These are phyloP conservation scores for Fraxinus sp. DNA, from an alignment of 305 asterid genomes.

Conservation along the genomic window DNA sequence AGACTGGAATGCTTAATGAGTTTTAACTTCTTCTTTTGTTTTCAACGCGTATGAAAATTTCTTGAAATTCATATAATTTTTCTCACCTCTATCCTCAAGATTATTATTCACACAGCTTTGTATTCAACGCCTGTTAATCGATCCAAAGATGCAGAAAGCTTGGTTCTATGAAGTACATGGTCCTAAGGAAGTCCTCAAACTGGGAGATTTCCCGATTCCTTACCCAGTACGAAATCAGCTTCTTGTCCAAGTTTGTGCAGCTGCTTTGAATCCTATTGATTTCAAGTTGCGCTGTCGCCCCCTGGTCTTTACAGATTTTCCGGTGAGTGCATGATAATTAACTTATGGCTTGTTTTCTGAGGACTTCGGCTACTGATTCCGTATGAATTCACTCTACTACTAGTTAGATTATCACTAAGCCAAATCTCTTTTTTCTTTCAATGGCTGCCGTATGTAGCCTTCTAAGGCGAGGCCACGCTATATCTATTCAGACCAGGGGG, in stretches of 20 bases:
- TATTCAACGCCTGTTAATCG: background rate
- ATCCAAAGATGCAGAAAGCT: constrained; percentile 46
- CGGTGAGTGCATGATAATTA: constrained; percentile 30
- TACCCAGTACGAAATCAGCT: constrained; percentile 42
- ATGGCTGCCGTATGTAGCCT: background rate
- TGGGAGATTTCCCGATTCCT: constrained; percentile 48
- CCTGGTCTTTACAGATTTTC: constrained; percentile 33
- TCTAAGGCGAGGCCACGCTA: background rate
- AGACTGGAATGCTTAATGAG: background rate
- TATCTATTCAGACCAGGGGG: background rate
- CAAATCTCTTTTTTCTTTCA: background rate
- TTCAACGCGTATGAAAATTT: background rate
- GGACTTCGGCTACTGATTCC: background rate
- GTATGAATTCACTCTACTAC: background rate
- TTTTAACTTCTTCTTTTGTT: background rate
- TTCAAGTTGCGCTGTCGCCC: constrained; percentile 51
- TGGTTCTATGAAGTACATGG: constrained; percentile 64
- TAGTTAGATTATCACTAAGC: background rate
- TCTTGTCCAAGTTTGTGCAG: constrained; percentile 51
- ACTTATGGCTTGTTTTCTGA: background rate
- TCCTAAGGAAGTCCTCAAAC: constrained; percentile 49
- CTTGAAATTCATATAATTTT: background rate
- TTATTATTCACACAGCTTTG: background rate
- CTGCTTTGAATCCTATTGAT: constrained; percentile 69
- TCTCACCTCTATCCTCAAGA: background rate